A percentile compares a stretch with the other conserved stretches of the same genome.
These are phyloP conservation scores for Calocybe gangraenosa DNA, from an alignment of 768 basidiomycete genomes.

Conservation along the genomic window DNA sequence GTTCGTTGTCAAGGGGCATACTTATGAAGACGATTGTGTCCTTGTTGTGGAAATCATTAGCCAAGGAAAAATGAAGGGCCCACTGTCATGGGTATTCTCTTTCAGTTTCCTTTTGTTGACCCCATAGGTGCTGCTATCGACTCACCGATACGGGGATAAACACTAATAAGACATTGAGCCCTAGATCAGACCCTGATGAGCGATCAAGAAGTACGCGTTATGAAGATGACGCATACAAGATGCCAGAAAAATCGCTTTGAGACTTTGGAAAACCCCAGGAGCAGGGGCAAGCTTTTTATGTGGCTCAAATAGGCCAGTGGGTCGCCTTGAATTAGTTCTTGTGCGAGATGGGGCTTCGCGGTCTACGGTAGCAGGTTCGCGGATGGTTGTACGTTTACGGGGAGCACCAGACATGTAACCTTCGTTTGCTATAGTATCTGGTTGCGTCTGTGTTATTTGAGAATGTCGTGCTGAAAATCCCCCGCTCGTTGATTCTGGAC, in stretches of 20 bases:
- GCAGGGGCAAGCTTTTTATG: conserved; percentile 34
- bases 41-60: conserved; percentile 26
- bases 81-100: conserved; percentile 46
- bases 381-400: conserved; percentile 8
- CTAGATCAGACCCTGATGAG: conserved; percentile 28
- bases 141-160: conserved; percentile 70
- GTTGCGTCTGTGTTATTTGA: neutral
- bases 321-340: neutral
- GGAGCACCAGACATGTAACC: too few relatives aligned
- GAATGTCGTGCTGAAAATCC: neutral
- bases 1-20: conserved; percentile 29
- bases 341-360: neutral
- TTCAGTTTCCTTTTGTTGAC: too few relatives aligned
- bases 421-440: too few relatives aligned
- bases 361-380: neutral
- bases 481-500: conserved; percentile 3
- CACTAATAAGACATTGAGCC: conserved; percentile 65
- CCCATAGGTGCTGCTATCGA: neutral
- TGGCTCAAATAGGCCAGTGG: conserved; percentile 21
- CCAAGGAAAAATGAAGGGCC: conserved; percentile 62
- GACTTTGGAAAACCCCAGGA: conserved; percentile 41
- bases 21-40: conserved; percentile 72
- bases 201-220: neutral
- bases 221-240: conserved; percentile 44
- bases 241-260: conserved; percentile 48